phyloP scores from a whole-genome alignment of 495 filamentous ascomycete species.

The Xylaria intraflava region DNA sequence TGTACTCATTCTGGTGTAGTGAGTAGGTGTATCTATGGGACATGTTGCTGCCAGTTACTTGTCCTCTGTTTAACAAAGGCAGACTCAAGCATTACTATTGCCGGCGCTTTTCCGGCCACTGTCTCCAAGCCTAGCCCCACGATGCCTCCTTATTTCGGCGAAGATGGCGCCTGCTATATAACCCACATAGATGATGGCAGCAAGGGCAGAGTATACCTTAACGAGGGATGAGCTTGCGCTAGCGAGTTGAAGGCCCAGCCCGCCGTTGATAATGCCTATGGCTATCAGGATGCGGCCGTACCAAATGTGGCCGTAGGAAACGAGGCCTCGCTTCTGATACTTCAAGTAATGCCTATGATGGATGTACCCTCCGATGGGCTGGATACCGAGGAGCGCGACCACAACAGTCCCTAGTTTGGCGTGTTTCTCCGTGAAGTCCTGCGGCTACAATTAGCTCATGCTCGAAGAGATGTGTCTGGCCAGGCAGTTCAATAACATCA shows the following conservation, averaged over 20 bases:
- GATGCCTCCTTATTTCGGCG: conserved; percentile 13
- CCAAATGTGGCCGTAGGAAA: conserved; percentile 64
- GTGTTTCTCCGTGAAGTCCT: conserved; percentile 39
- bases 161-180: conserved; percentile 33
- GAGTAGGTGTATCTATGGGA: not conserved
- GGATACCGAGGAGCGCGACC: conserved; percentile 50
- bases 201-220: conserved; percentile 55
- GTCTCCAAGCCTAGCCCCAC: not conserved
- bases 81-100: not conserved
- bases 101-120: conserved; percentile 1
- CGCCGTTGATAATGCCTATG: conserved; percentile 66
- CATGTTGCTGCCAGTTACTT: not conserved
- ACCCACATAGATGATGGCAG: conserved; percentile 43
- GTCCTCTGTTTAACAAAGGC: too few relatives aligned
- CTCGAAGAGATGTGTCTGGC: too few relatives aligned
- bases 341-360: conserved; percentile 56
- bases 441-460: conserved; percentile 10
- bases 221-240: conserved; percentile 36
- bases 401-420: conserved; percentile 55
- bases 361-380: conserved; percentile 56
- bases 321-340: conserved; percentile 39
- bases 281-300: conserved; percentile 55
- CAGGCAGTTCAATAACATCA: not conserved
- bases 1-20: not conserved
- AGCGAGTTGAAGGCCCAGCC: conserved; percentile 55